Conservation (phyloP, 495 filamentous ascomycete genomes). For the Annulohypoxylon moriforme region DNA sequence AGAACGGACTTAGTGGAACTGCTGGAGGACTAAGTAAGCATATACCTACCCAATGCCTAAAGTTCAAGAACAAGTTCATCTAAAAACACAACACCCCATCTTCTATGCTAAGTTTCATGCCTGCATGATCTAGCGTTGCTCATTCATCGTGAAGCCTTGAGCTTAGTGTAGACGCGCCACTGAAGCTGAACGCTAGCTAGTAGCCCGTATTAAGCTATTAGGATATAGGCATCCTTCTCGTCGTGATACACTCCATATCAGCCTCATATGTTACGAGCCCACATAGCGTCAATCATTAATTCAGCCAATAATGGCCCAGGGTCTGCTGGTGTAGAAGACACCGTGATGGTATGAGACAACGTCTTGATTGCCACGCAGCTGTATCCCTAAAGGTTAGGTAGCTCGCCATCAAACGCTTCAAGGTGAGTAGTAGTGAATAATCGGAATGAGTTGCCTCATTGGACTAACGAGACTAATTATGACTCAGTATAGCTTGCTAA, state of each 20-base stretch:
- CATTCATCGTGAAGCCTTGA: neutral
- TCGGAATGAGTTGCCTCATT: neutral
- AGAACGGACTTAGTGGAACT: neutral
- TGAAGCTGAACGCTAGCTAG: neutral
- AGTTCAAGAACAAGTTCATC: conserved; percentile 2
- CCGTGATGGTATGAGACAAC: neutral
- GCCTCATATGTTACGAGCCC: neutral
- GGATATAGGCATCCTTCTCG: neutral
- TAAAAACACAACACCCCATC: too few species aligned
- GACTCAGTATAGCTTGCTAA: conserved; percentile 16
- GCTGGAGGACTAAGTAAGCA: too few species aligned
- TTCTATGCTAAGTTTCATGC: neutral
- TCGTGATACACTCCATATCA: neutral
- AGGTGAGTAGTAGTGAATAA: neutral
- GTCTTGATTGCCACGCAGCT: neutral
- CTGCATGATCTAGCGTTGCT: neutral
- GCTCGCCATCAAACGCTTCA: neutral
- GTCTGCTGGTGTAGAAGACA: neutral
- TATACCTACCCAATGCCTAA: conserved; percentile 6
- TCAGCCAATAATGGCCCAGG: neutral
- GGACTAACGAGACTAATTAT: conserved; percentile 7
- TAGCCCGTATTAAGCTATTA: neutral
- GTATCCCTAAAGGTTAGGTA: neutral
- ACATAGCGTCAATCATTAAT: neutral
- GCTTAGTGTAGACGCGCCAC: neutral